A percentile compares a stretch with the other conserved stretches of the same genome.
Conservation (phyloP, 495 filamentous ascomycete species). For the Annulohypoxylon maeteangense region DNA sequence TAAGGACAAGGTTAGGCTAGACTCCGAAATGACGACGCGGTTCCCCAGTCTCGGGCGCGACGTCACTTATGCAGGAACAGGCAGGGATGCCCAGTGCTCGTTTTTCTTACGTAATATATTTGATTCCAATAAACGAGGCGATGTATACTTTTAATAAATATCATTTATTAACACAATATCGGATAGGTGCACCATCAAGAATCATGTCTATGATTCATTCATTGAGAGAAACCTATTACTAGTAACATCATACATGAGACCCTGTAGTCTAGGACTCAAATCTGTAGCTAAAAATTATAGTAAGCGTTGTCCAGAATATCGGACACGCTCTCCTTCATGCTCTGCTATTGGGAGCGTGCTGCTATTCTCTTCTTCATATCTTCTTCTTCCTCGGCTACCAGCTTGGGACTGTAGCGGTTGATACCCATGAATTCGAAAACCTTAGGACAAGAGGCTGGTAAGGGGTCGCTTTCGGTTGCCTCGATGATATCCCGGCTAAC, state of each 20-base stretch:
- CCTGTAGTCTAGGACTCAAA: too few relatives aligned
- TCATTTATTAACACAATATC: not conserved
- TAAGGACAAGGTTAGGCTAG: constrained; percentile 9
- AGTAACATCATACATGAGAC: too few relatives aligned
- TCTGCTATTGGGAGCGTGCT: too few relatives aligned
- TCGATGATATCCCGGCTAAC: not conserved
- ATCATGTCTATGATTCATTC: too few relatives aligned
- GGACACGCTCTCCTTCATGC: too few relatives aligned
- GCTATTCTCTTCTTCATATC: not conserved
- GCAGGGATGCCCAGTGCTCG: constrained; percentile 21
- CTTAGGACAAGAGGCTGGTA: not conserved
- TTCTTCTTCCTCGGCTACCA: not conserved
- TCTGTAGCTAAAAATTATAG: too few relatives aligned
- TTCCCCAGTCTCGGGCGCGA: constrained; percentile 21
- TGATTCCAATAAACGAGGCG: not conserved
- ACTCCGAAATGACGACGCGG: constrained; percentile 26
- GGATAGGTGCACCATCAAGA: not conserved
- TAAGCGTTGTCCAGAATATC: too few relatives aligned
- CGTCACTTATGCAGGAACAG: constrained; percentile 41
- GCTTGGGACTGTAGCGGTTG: not conserved
- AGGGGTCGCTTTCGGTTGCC: not conserved
- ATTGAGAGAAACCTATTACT: too few relatives aligned
- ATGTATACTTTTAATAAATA: not conserved
- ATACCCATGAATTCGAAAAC: not conserved
- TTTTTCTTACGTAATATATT: not conserved